These are phyloP conservation scores for Malassezia sp. DNA, from an alignment of 1,284 basidiomycete genomes.

Conservation along the genomic window DNA sequence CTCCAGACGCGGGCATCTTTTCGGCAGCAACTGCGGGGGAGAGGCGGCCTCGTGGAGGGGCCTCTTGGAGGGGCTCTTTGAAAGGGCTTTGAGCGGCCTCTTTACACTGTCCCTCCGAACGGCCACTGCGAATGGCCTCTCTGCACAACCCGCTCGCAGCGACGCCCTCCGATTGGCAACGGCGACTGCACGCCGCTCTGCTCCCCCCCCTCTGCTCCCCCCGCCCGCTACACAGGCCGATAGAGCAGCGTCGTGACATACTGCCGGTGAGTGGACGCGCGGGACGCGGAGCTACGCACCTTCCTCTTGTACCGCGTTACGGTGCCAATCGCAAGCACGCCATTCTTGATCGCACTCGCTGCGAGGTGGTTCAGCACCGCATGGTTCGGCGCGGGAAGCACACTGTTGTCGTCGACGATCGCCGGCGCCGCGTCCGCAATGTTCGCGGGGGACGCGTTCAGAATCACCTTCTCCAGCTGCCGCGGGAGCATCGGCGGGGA, in stretches of 20 bases:
- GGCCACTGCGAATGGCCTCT: too few species aligned
- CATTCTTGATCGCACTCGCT: constrained; percentile 87
- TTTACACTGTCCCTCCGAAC: too few species aligned
- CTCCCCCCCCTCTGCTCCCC: neutral
- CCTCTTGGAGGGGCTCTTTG: too few species aligned
- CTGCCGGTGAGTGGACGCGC: constrained; percentile 53
- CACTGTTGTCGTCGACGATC: constrained; percentile 73
- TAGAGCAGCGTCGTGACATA: constrained; percentile 15
- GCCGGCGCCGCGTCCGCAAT: constrained; percentile 30
- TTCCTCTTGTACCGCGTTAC: constrained; percentile 89
- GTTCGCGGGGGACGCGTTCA: constrained; percentile 54
- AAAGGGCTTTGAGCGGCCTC: too few species aligned
- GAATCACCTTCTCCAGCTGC: constrained; percentile 83
- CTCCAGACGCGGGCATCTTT: too few species aligned
- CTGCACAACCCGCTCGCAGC: too few species aligned
- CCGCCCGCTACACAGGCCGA: constrained; percentile 11
- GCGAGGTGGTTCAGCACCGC: constrained; percentile 90
- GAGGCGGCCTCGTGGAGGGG: too few species aligned
- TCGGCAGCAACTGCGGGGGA: too few species aligned
- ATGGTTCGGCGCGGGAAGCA: constrained; percentile 76
- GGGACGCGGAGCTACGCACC: too few species aligned
- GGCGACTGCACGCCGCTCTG: too few species aligned
- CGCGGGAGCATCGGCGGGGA: constrained; percentile 63
- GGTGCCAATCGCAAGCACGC: constrained; percentile 81
- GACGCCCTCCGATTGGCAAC: too few species aligned